These are phyloP conservation scores for Clavispora santaluciae DNA, from an alignment of 805 yeast species.

Conservation along the genomic window DNA sequence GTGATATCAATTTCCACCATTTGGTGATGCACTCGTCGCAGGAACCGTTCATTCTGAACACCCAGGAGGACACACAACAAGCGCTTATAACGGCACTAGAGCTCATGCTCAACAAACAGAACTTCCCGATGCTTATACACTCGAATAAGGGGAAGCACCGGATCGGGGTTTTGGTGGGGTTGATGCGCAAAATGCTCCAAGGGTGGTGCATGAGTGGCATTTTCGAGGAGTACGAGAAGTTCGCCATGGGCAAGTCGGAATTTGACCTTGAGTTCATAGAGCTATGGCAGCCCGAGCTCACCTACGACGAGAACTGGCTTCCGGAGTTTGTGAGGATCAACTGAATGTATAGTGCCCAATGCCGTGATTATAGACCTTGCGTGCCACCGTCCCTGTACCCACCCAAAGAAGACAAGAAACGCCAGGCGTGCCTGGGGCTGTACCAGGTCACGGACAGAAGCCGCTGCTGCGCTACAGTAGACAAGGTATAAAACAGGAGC, in stretches of 20 bases:
- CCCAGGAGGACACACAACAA: conserved; percentile 30
- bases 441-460: too few species aligned
- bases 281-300: conserved; percentile 61
- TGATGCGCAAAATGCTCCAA: conserved; percentile 77
- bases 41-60: conserved; percentile 63
- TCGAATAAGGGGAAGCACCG: conserved; percentile 98
- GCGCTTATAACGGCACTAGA: conserved; percentile 55
- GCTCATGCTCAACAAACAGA: conserved; percentile 54
- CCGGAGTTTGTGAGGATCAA: conserved; percentile 59
- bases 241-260: conserved; percentile 91
- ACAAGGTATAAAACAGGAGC: too few species aligned
- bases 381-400: too few species aligned
- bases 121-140: conserved; percentile 85
- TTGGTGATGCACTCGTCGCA: conserved; percentile 68
- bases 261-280: conserved; percentile 89
- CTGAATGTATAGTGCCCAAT: background rate
- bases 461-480: too few species aligned
- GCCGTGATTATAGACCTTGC: too few species aligned
- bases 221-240: conserved; percentile 88
- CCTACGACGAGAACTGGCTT: conserved; percentile 40
- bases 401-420: too few species aligned
- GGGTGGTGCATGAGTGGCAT: conserved; percentile 93
- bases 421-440: too few species aligned
- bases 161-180: conserved; percentile 89
- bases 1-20: conserved; percentile 51